phyloP scores from a whole-genome alignment of 1,284 basidiomycete genomes.

The Apiotrichum mycotoxinovorans region DNA sequence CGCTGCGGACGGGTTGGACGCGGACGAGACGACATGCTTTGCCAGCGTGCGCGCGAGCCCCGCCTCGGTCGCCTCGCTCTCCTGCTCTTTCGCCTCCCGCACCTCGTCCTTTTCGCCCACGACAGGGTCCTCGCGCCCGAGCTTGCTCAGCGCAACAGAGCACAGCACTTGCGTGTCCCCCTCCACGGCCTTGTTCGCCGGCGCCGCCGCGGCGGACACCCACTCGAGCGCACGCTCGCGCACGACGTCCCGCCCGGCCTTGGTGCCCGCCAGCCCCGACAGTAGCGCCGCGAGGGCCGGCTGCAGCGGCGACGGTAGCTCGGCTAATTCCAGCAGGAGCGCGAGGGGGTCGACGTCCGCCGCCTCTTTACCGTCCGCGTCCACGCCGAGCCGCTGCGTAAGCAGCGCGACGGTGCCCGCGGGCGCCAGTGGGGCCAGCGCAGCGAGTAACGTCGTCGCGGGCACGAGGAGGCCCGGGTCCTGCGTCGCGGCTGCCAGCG shows the following conservation, averaged over 20 bases:
- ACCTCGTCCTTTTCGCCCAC: conserved; percentile 52
- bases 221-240: conserved; percentile 51
- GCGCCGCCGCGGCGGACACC: conserved; percentile 48
- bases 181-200: conserved; percentile 19
- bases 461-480: conserved; percentile 15
- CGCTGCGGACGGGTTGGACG: conserved; percentile 6
- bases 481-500: background rate
- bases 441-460: conserved; percentile 23
- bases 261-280: conserved; percentile 68
- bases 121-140: conserved; percentile 58
- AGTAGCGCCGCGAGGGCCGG: conserved; percentile 64
- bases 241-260: conserved; percentile 62
- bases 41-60: conserved; percentile 60
- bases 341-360: conserved; percentile 26
- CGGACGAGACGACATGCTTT: conserved; percentile 51
- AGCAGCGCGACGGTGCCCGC: conserved; percentile 23
- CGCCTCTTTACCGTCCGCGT: conserved; percentile 1
- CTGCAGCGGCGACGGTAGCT: conserved; percentile 39
- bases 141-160: conserved; percentile 71
- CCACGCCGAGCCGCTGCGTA: conserved; percentile 19
- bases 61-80: conserved; percentile 48
- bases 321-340: conserved; percentile 41
- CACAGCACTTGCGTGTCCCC: conserved; percentile 54
- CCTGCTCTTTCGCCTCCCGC: conserved; percentile 13
- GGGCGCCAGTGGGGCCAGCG: conserved; percentile 33